Base-by-base conservation (phyloP, 257 asterid species). In the Fraxinus anomala region DNA sequence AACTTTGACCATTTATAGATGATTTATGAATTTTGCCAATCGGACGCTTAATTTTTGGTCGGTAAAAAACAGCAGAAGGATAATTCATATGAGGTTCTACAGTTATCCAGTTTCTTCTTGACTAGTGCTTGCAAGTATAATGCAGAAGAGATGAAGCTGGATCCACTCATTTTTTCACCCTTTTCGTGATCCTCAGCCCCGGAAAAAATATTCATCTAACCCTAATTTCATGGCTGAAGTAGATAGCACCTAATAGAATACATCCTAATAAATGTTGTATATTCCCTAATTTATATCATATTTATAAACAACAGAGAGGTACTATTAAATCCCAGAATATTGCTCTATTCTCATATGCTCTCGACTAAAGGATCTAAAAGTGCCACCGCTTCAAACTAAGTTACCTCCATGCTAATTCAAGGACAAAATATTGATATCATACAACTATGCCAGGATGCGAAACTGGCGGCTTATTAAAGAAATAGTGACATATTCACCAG, bases 331-430 rank as follows among this genome's bases (percentile, higher is more conserved):
- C 40, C 77, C 33, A 34, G 73, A 51, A 67, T 28, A 28, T 21
- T 19, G 21, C 24, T 47, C 34, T 21, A 56, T 24, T 28, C 39
- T 65, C 81, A 77, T 40, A 73, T 72, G 49, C 54, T 23, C 82
- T 68, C 19, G 10, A 73, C 47, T 36, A 4, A 26, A 10, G 13
- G 69, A 63, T 37, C 40, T 31, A 70, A 63, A 59, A 54, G 72
- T 26, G 34, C 36, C 26, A 63, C 7, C 33, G 30, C 40, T 54
- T 78, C 66, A 24, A 71, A 24, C 31, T 70, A 36, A 49, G 75
- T 68, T 61, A 16, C 66, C 19, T 74, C 4, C 51, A 33, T 56
- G 31, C 33, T 74, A 56, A 73, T 21, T 61, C 36, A 33, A 24
- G 44, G 33, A 44, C 14, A 21, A 37, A 36, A 59, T 30, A 17